phyloP scores from a whole-genome alignment of 768 basidiomycete genomes.

The Amanita brunnescens region DNA sequence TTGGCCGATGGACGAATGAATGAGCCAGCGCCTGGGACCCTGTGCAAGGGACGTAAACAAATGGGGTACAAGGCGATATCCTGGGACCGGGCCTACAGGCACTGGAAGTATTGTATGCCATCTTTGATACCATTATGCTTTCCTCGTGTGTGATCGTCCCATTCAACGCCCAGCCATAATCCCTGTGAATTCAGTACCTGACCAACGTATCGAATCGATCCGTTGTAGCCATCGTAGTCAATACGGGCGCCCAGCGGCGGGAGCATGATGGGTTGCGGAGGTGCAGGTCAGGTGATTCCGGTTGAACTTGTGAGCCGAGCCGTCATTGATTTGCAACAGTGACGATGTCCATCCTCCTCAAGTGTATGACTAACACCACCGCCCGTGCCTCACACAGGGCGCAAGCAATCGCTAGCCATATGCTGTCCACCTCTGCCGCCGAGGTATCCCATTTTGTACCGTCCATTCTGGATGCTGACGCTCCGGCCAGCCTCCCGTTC shows the following conservation, averaged over 20 bases:
- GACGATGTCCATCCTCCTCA: slow-evolving; percentile 18
- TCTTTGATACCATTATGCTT: slow-evolving; percentile 84
- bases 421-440: slow-evolving; percentile 31
- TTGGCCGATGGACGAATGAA: slow-evolving; percentile 69
- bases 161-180: slow-evolving; percentile 93
- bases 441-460: slow-evolving; percentile 25
- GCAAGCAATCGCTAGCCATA: slow-evolving; percentile 37
- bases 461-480: slow-evolving; percentile 12
- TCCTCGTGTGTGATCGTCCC: slow-evolving; percentile 81
- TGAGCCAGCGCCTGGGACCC: slow-evolving; percentile 57
- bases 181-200: slow-evolving; percentile 54
- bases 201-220: slow-evolving; percentile 67
- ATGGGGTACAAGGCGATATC: slow-evolving; percentile 9
- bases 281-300: slow-evolving; percentile 4
- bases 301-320: not conserved
- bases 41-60: slow-evolving; percentile 22
- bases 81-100: slow-evolving; percentile 41
- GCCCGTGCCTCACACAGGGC: slow-evolving; percentile 31
- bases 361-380: slow-evolving; percentile 34
- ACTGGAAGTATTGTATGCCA: slow-evolving; percentile 69
- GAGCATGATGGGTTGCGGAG: slow-evolving; percentile 6
- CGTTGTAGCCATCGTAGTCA: slow-evolving; percentile 41
- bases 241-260: slow-evolving; percentile 48
- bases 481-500: slow-evolving; percentile 37
- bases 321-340: too few relatives aligned